Conservation (phyloP, 768 basidiomycete genomes). For the Naganishia antarctica region DNA sequence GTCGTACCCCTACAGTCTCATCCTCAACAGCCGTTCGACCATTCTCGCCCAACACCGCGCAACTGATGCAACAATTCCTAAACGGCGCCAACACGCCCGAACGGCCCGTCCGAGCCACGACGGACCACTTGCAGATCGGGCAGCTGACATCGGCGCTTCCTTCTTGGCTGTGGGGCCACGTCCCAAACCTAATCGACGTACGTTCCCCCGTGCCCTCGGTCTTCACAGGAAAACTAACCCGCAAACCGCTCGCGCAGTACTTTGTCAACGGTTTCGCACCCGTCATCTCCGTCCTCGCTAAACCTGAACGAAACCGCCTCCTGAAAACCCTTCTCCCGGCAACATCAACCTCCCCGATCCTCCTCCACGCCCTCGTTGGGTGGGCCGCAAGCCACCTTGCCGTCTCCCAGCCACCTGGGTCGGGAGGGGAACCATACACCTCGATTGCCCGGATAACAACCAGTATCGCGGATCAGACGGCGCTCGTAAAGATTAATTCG, state of each 20-base stretch:
- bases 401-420: not conserved
- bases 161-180: constrained; percentile 23
- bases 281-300: constrained; percentile 26
- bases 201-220: not conserved
- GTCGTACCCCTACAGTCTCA: not conserved
- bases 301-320: constrained; percentile 12
- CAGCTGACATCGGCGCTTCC: constrained; percentile 16
- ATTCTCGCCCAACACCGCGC: constrained; percentile 12
- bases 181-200: constrained; percentile 23
- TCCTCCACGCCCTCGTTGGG: constrained; percentile 23
- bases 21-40: constrained; percentile 12
- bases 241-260: not conserved
- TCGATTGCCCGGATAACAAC: constrained; percentile 25
- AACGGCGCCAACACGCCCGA: constrained; percentile 8
- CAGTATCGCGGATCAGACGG: constrained; percentile 20
- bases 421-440: constrained; percentile 21
- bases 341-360: constrained; percentile 15
- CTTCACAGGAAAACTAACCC: not conserved
- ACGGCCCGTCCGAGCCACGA: constrained; percentile 9
- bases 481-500: constrained; percentile 15
- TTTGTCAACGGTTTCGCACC: constrained; percentile 26
- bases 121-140: constrained; percentile 2
- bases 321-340: constrained; percentile 18
- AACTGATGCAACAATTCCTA: constrained; percentile 7
- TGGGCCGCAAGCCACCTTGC: constrained; percentile 24